Conservation (phyloP, 192 early-diverging fungal genomes). For the Rhizoclosmatium sp. region DNA sequence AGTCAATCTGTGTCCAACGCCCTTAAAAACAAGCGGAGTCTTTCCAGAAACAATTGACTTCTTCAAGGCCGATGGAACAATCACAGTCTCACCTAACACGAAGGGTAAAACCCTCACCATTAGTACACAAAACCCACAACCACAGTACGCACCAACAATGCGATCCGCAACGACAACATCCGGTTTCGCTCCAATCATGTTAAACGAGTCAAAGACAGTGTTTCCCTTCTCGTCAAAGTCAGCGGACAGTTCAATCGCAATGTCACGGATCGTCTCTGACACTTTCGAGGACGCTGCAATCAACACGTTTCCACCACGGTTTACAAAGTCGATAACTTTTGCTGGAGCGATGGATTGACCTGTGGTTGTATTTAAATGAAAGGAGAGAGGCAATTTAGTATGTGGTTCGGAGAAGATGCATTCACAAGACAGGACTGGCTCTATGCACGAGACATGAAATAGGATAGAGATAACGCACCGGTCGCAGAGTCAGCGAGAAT, state of each 20-base stretch:
- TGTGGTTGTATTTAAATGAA: constrained; percentile 17
- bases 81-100: constrained; percentile 35
- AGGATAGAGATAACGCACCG: constrained; percentile 51
- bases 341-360: constrained; percentile 58
- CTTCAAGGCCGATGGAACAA: constrained; percentile 39
- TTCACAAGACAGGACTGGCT: not conserved
- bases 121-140: not conserved
- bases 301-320: constrained; percentile 90
- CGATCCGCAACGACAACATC: constrained; percentile 50
- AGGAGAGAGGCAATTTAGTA: not conserved
- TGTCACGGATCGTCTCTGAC: constrained; percentile 75
- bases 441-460: not conserved
- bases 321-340: constrained; percentile 83
- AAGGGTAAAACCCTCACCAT: not conserved
- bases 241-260: constrained; percentile 90
- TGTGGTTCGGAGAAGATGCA: not conserved
- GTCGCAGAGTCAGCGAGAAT: constrained; percentile 78
- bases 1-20: constrained; percentile 76
- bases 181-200: constrained; percentile 62
- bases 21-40: constrained; percentile 73
- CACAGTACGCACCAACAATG: constrained; percentile 41
- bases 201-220: constrained; percentile 76
- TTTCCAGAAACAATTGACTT: constrained; percentile 33
- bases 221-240: constrained; percentile 80
- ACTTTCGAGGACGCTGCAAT: constrained; percentile 72